Evolutionary conservation across 2,329 filamentous ascomycete species (phyloP).

Genomic region (Epicoccum nigrum): DNA sequence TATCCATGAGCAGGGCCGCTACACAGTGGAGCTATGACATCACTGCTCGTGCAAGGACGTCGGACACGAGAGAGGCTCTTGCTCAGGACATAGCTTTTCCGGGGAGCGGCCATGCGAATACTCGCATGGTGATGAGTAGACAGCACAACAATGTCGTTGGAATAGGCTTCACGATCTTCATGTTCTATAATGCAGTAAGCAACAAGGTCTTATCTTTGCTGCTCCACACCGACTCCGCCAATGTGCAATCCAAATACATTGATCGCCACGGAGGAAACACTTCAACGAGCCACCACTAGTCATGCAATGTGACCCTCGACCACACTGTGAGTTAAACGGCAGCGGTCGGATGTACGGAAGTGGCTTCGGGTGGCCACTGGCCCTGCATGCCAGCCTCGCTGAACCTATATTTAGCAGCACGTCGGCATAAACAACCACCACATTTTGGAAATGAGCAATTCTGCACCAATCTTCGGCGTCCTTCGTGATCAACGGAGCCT

Average conservation of each 20-base stretch:
- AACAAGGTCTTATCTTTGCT: not conserved
- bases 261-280: conserved; percentile 5
- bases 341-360: conserved; percentile 22
- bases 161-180: conserved; percentile 1
- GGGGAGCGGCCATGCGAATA: not conserved
- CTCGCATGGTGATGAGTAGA: not conserved
- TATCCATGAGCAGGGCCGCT: not conserved
- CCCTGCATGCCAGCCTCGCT: conserved; percentile 19
- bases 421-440: conserved; percentile 2
- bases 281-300: not conserved
- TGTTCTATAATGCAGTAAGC: conserved; percentile 2
- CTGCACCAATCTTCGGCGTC: not conserved
- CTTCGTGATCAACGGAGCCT: no score
- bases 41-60: not conserved
- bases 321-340: not conserved
- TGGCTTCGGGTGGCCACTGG: conserved; percentile 22
- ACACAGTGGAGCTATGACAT: conserved; percentile 10
- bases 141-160: not conserved
- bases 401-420: conserved; percentile 16
- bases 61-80: not conserved
- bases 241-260: not conserved
- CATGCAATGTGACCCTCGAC: conserved; percentile 9
- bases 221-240: conserved; percentile 4
- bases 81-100: not conserved
- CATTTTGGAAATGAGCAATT: not conserved